phyloP scores from a whole-genome alignment of 2,329 filamentous ascomycete genomes.

The Fusarium transvaalense region DNA sequence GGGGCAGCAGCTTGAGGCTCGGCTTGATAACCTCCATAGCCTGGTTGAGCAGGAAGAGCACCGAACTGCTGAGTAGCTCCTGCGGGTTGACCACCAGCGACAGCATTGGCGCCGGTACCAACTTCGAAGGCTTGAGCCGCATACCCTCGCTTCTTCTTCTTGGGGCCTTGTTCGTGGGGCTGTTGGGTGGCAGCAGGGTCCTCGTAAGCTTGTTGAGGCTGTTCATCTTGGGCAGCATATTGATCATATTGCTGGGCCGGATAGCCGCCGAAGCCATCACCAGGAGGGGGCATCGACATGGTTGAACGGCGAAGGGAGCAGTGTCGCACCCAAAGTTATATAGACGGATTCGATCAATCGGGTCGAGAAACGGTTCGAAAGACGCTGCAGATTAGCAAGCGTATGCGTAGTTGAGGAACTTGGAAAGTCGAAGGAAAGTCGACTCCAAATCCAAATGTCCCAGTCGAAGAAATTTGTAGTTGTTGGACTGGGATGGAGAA shows the following conservation, averaged over 20 bases:
- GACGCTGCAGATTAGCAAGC: constrained; percentile 28
- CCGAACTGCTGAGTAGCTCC: constrained; percentile 60
- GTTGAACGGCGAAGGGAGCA: constrained; percentile 50
- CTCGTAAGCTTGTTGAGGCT: constrained; percentile 57
- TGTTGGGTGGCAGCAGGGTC: constrained; percentile 49
- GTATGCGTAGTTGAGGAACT: constrained; percentile 5
- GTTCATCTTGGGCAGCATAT: constrained; percentile 57
- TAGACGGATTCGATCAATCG: constrained; percentile 34
- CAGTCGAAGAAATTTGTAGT: constrained; percentile 37
- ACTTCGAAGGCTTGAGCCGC: constrained; percentile 96
- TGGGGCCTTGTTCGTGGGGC: constrained; percentile 58
- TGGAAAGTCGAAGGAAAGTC: constrained; percentile 16
- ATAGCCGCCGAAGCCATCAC: constrained; percentile 61
- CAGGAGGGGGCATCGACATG: constrained; percentile 69
- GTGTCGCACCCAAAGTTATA: constrained; percentile 44
- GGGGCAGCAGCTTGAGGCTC: constrained; percentile 57
- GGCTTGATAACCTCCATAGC: constrained; percentile 72
- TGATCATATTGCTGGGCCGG: constrained; percentile 59
- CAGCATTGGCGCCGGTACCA: constrained; percentile 85
- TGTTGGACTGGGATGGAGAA: constrained; percentile 41
- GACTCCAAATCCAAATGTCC: constrained; percentile 40
- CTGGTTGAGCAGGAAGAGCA: constrained; percentile 59
- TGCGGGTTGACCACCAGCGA: constrained; percentile 61
- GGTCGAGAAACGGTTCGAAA: constrained; percentile 15
- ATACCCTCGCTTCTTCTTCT: constrained; percentile 95